phyloP scores from a whole-genome alignment of 1,284 basidiomycete species.

The Heterobasidion occidentale region DNA sequence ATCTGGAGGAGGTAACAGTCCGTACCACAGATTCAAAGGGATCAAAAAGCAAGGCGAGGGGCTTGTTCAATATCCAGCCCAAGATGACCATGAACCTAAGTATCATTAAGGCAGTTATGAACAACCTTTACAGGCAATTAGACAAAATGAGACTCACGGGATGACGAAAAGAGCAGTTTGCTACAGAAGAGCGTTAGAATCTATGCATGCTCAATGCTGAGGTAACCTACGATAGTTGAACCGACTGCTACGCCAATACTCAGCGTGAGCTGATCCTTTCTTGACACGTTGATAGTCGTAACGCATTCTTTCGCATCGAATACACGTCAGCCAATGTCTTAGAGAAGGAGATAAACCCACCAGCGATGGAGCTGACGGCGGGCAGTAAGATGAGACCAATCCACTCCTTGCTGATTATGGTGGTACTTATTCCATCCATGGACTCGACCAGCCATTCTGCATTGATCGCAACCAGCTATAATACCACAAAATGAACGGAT shows the following conservation, averaged over 20 bases:
- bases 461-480: constrained; percentile 57
- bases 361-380: constrained; percentile 75
- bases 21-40: constrained; percentile 68
- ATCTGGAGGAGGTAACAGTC: neutral
- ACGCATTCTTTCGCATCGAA: constrained; percentile 39
- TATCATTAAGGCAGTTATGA: constrained; percentile 2
- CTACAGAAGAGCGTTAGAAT: constrained; percentile 23
- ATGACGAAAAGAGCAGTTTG: constrained; percentile 90
- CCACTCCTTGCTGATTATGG: constrained; percentile 66
- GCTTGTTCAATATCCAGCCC: constrained; percentile 65
- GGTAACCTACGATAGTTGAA: constrained; percentile 65
- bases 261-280: constrained; percentile 69
- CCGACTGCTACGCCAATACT: constrained; percentile 85
- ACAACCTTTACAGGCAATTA: constrained; percentile 19
- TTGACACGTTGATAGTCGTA: constrained; percentile 78
- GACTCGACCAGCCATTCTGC: constrained; percentile 81
- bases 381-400: constrained; percentile 84
- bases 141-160: constrained; percentile 40
- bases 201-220: constrained; percentile 7
- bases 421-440: constrained; percentile 58
- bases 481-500: neutral
- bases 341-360: constrained; percentile 19
- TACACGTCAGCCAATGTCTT: neutral
- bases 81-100: constrained; percentile 48
- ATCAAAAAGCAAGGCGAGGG: constrained; percentile 70